Conservation (phyloP, 352 stramenopile species). For the Bremia lactucae region DNA sequence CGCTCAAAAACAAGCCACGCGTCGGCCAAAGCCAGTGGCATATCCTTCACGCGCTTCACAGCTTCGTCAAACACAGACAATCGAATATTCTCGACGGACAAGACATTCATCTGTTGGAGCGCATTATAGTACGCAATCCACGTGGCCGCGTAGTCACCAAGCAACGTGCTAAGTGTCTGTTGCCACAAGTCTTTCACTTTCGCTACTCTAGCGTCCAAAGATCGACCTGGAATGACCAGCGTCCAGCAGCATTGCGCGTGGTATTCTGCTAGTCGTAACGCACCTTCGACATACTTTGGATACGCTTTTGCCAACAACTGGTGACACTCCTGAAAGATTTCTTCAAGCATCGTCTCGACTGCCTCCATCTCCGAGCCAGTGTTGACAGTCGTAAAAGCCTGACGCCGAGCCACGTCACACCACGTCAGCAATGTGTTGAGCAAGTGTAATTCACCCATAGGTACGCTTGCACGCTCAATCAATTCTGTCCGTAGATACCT, state of each 20-base stretch:
- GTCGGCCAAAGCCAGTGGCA: slow-evolving; percentile 23
- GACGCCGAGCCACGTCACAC: slow-evolving; percentile 31
- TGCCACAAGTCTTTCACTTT: slow-evolving; percentile 32
- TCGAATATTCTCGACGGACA: slow-evolving; percentile 17
- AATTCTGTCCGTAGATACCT: slow-evolving; percentile 22
- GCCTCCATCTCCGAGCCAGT: too few species aligned
- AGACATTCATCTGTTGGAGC: slow-evolving; percentile 15
- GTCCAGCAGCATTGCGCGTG: slow-evolving; percentile 34
- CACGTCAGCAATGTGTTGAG: slow-evolving; percentile 36
- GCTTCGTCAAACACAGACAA: slow-evolving; percentile 30
- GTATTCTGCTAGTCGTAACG: slow-evolving; percentile 32
- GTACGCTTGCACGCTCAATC: slow-evolving; percentile 19
- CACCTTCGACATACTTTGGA: slow-evolving; percentile 21
- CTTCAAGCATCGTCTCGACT: slow-evolving; percentile 16
- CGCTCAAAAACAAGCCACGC: slow-evolving; percentile 42
- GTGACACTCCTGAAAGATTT: slow-evolving; percentile 24
- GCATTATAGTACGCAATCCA: slow-evolving; percentile 47
- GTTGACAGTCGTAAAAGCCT: slow-evolving; percentile 5
- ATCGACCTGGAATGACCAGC: slow-evolving; percentile 10
- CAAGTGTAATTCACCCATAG: slow-evolving; percentile 50
- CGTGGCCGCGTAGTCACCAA: slow-evolving; percentile 20
- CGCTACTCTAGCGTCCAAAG: slow-evolving; percentile 4
- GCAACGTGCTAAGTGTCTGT: slow-evolving; percentile 3
- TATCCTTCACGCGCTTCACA: slow-evolving; percentile 24
- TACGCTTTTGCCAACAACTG: slow-evolving; percentile 27